phyloP scores from a whole-genome alignment of 1,139 yeast species.

The Debaryomycetaceae sp. region DNA sequence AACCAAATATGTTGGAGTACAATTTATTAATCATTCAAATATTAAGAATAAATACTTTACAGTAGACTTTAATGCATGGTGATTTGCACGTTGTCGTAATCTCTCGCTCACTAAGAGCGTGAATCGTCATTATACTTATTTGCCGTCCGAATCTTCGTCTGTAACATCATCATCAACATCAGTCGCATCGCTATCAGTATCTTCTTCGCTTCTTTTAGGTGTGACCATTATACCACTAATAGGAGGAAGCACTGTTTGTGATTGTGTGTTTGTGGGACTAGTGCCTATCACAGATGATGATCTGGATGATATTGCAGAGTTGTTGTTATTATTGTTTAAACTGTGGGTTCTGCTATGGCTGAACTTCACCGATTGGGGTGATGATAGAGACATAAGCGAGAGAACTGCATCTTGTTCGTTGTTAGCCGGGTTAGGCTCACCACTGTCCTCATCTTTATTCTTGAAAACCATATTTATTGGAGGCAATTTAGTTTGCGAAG shows the following conservation, averaged over 20 bases:
- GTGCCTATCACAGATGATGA: conserved; percentile 21
- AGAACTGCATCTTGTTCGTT: conserved; percentile 45
- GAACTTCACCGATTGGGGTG: conserved; percentile 38
- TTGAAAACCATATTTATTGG: conserved; percentile 29
- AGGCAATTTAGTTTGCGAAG: conserved; percentile 17
- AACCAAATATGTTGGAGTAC: not conserved
- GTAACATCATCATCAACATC: conserved; percentile 19
- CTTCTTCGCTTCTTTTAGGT: not conserved
- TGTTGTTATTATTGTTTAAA: conserved; percentile 14
- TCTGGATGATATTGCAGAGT: conserved; percentile 20
- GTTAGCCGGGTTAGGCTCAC: conserved; percentile 1
- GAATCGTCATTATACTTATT: not conserved
- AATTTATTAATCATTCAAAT: not conserved
- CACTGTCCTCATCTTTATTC: conserved; percentile 6
- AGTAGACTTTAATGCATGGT: not conserved
- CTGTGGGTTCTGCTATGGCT: conserved; percentile 33
- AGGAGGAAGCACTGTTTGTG: conserved; percentile 28
- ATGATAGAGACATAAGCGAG: conserved; percentile 44
- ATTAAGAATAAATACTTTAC: not conserved
- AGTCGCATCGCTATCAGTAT: conserved; percentile 8
- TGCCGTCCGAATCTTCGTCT: conserved; percentile 12
- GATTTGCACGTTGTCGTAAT: not conserved
- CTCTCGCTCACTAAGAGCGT: not conserved
- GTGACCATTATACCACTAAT: conserved; percentile 24
- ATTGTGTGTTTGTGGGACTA: conserved; percentile 15